A percentile compares a stretch with the other conserved stretches of the same genome.
Conservation (phyloP, 164 flowering plant genomes). For the Chimonanthus praecox region DNA sequence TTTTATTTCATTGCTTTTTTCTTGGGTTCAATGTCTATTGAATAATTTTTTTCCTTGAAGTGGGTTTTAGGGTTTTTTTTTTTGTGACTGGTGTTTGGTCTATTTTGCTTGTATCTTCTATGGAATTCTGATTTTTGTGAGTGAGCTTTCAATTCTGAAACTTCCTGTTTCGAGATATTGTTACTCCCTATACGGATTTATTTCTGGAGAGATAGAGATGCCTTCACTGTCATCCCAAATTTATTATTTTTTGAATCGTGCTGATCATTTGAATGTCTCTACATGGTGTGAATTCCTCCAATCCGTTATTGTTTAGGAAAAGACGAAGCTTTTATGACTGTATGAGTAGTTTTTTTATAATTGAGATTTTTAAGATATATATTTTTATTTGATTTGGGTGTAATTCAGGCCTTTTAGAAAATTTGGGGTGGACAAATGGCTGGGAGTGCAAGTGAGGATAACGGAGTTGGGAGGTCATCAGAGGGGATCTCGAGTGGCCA, state of each 20-base stretch:
- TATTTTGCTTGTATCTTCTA: no score
- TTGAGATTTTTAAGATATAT: neutral
- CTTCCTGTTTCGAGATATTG: no score
- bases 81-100: no score
- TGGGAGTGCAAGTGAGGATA: conserved; percentile 29
- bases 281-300: neutral
- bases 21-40: no score
- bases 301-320: neutral
- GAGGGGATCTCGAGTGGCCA: conserved; percentile 34
- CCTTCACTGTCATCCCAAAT: neutral
- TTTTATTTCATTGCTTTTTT: neutral
- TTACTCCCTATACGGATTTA: no score
- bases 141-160: neutral
- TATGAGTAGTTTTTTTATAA: neutral
- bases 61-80: neutral
- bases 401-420: neutral
- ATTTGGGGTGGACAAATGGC: conserved; percentile 31
- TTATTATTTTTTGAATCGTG: neutral
- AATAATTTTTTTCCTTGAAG: neutral
- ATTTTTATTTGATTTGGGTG: neutral
- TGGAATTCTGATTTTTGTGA: neutral
- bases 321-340: neutral
- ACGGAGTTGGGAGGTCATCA: conserved; percentile 30
- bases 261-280: neutral
- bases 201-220: neutral